These are phyloP conservation scores for Taiozyma sp. DNA, from an alignment of 1,139 yeast species.

Conservation along the genomic window DNA sequence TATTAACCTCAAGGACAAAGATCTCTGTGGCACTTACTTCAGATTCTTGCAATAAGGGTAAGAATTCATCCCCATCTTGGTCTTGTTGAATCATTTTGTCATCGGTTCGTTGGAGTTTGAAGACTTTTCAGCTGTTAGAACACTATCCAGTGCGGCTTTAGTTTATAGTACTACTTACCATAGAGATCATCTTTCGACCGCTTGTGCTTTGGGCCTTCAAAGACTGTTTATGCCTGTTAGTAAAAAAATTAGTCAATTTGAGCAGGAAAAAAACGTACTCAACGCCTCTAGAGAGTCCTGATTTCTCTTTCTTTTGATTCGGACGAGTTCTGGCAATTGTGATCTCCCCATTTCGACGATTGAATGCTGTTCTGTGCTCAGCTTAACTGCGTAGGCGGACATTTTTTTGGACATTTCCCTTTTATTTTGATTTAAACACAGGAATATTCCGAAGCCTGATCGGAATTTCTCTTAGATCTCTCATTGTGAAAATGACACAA, in stretches of 20 bases:
- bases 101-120: constrained; percentile 64
- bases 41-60: constrained; percentile 22
- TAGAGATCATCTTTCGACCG: constrained; percentile 19
- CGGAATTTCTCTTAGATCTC: neutral
- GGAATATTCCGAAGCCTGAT: neutral
- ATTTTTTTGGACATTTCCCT: neutral
- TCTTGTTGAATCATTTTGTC: constrained; percentile 26
- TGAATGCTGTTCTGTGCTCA: neutral
- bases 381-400: too few species aligned
- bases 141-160: constrained; percentile 4
- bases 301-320: constrained; percentile 80
- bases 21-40: constrained; percentile 3
- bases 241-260: neutral
- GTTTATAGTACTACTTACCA: constrained; percentile 5
- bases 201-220: constrained; percentile 28
- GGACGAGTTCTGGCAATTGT: constrained; percentile 50
- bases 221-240: constrained; percentile 24
- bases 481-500: neutral
- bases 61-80: constrained; percentile 17
- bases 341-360: constrained; percentile 10
- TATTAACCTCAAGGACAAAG: neutral
- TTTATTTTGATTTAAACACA: neutral
- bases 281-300: constrained; percentile 88
- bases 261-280: constrained; percentile 29
- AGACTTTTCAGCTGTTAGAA: constrained; percentile 33